These are phyloP conservation scores for Talinum fruticosum DNA, from an alignment of 148 eudicot species.

Conservation along the genomic window DNA sequence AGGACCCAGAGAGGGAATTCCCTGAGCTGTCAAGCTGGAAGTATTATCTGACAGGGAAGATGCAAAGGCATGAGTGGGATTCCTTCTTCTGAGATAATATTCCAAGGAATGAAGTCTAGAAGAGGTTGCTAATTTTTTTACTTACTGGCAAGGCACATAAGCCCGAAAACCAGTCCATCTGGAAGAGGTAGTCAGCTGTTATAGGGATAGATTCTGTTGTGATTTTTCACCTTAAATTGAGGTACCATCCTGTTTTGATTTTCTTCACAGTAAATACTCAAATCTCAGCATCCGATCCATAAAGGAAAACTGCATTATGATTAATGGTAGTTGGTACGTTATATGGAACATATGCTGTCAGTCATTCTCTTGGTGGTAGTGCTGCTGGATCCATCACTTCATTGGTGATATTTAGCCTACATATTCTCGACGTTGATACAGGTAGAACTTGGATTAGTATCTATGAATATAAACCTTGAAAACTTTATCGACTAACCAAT, in stretches of 20 bases:
- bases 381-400: too few species aligned
- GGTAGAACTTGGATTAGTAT: too few species aligned
- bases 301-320: neutral
- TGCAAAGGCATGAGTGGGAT: slow-evolving; percentile 27
- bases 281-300: neutral
- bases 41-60: slow-evolving; percentile 19
- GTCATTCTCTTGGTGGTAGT: slow-evolving; percentile 10
- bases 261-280: neutral
- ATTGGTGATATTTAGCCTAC: too few species aligned
- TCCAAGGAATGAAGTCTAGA: neutral
- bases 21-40: slow-evolving; percentile 30
- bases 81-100: slow-evolving; percentile 5
- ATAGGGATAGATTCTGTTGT: neutral
- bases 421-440: too few species aligned
- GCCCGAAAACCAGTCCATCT: too few species aligned
- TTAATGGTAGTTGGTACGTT: neutral
- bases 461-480: too few species aligned
- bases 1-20: slow-evolving; percentile 15
- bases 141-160: too few species aligned
- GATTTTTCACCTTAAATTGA: neutral
- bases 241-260: neutral
- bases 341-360: neutral
- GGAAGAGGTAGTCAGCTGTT: neutral
- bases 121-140: too few species aligned
- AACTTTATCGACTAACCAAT: too few species aligned